Evolutionary conservation across 441 rosid species (phyloP).

Genomic region (Mallotus japonicus): DNA sequence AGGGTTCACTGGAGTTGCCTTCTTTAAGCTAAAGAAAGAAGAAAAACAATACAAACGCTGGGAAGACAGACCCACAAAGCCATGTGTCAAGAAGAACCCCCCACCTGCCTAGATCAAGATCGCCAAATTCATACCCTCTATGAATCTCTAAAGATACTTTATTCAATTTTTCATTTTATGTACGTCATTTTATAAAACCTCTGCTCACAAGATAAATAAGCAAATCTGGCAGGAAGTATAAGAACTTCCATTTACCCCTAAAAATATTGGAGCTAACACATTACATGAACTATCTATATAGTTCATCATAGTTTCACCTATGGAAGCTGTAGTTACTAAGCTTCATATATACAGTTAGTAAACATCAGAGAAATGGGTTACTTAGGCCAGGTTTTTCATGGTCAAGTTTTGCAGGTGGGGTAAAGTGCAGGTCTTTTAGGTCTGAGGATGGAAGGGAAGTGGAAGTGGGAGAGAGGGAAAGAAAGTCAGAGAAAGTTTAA

Average conservation of each 20-base stretch:
- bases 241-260: neutral
- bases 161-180: conserved; percentile 5
- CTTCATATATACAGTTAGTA: conserved; percentile 46
- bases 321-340: conserved; percentile 49
- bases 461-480: conserved; percentile 33
- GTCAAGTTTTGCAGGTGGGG: conserved; percentile 28
- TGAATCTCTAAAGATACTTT: conserved; percentile 18
- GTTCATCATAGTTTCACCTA: conserved; percentile 17
- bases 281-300: conserved; percentile 18
- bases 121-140: conserved; percentile 6
- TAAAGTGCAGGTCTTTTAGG: conserved; percentile 48
- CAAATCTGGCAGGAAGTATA: neutral
- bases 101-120: conserved; percentile 5
- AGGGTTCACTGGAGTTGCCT: neutral
- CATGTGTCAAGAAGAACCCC: conserved; percentile 48
- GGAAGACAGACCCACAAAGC: conserved; percentile 24
- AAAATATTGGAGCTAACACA: neutral
- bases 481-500: conserved; percentile 31
- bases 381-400: conserved; percentile 27
- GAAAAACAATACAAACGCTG: neutral
- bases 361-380: conserved; percentile 29
- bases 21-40: no score
- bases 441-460: conserved; percentile 39
- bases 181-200: neutral
- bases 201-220: neutral